These are phyloP conservation scores for Nemania sp. DNA, from an alignment of 2,329 filamentous ascomycete species.

Conservation along the genomic window DNA sequence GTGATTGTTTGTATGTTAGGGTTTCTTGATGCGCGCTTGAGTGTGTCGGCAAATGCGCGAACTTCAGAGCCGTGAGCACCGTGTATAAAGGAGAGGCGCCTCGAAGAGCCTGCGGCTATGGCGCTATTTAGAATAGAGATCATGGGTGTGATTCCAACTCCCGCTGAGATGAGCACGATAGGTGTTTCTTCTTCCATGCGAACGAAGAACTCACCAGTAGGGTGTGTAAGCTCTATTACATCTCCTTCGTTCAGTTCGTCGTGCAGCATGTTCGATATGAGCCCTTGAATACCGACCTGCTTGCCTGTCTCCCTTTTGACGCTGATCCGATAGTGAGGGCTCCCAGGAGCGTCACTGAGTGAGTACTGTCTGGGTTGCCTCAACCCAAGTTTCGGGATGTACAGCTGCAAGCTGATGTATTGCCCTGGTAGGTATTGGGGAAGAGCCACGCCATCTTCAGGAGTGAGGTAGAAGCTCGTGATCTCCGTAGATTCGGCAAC, in stretches of 20 bases:
- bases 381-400: conserved; percentile 71
- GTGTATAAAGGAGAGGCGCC: conserved; percentile 73
- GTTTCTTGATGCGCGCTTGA: conserved; percentile 58
- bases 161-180: conserved; percentile 74
- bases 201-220: conserved; percentile 72
- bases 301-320: conserved; percentile 72
- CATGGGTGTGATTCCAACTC: conserved; percentile 76
- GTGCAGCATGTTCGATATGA: conserved; percentile 67
- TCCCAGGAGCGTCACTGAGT: conserved; percentile 68
- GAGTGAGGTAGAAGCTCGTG: conserved; percentile 77
- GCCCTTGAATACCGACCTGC: conserved; percentile 56
- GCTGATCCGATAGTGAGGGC: conserved; percentile 76
- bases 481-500: conserved; percentile 70
- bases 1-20: conserved; percentile 64
- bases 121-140: conserved; percentile 70
- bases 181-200: conserved; percentile 64
- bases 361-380: conserved; percentile 81
- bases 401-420: conserved; percentile 75
- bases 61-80: conserved; percentile 63
- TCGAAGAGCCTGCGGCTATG: conserved; percentile 48
- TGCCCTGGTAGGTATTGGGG: conserved; percentile 76
- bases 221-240: conserved; percentile 66
- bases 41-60: conserved; percentile 67
- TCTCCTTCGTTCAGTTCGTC: conserved; percentile 62
- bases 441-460: conserved; percentile 68